Evolutionary conservation across 148 eudicot species (phyloP), one percentile per base, ranked within the genome.

Genomic region (Chenopodium formosanum): DNA sequence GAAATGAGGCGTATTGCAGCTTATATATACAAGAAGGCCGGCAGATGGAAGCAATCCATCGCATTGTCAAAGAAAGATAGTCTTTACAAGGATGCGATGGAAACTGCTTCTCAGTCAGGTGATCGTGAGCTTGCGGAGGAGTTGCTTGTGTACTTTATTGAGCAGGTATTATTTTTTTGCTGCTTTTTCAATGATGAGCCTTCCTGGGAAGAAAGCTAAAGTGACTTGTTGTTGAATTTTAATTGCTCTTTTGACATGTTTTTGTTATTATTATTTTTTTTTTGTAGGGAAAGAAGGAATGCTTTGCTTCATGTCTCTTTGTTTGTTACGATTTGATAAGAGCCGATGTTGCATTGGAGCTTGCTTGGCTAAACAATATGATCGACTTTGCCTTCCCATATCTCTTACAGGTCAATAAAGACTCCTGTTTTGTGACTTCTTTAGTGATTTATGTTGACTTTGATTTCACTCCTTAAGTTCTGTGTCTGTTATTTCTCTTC

Each of bases 1-100:
- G 98, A 95, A 83, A 93, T 95, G 97, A 90, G 98, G 84, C 97
- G 98, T 73, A 94, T 95, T 83, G 98, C 98, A 68, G 97, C 98
- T 75, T 93, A 93, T 74, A 95, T 95, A 52, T 95, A 95, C 86
- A 95, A 93, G 82, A 95, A 95, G 84, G 97, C 96, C n/a, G 97
- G 97, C 78, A 89, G 98, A 82, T 95, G 98, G 98, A 95, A 93
- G 96, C 98, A 90, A 76, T 95, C 98, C 27, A 95, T 95, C 83
- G 91, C 96, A 48, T 82, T 95, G 90, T 95, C 98, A 40, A 95
- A 95, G 91, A 95, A 93, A 80, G 97, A 95, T 84, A 90, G 86
- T 78, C 90, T 90, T 40, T 95, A 93, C 91, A 95, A 92, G 85
- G 98, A 95, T 88, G 97, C 97, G 73, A 95, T 95, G 98, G 98